Percentiles rank a stretch among this genome's conserved stretches.
These are phyloP conservation scores for Lactifluus hygrophoroides DNA, from an alignment of 768 basidiomycete species.

Conservation along the genomic window DNA sequence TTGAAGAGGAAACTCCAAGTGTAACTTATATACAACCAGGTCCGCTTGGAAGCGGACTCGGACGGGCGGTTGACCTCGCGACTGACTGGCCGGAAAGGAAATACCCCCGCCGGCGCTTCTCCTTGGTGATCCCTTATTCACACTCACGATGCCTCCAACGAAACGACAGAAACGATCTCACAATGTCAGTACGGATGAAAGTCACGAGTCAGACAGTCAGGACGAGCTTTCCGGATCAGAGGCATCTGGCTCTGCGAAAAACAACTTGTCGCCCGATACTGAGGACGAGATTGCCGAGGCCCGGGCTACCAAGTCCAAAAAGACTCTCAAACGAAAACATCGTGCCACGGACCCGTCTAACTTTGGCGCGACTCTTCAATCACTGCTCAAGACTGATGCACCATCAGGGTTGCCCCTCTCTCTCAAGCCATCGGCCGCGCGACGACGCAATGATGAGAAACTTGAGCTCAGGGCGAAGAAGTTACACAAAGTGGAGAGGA, in stretches of 20 bases:
- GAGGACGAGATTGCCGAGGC: slow-evolving; percentile 56
- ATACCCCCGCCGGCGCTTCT: not conserved
- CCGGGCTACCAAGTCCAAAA: slow-evolving; percentile 57
- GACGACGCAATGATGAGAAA: slow-evolving; percentile 68
- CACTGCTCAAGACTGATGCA: slow-evolving; percentile 59
- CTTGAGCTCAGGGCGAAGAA: slow-evolving; percentile 65
- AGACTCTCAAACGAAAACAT: slow-evolving; percentile 77
- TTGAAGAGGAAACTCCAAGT: not conserved
- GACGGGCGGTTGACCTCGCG: slow-evolving; percentile 9
- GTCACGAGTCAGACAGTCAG: slow-evolving; percentile 15
- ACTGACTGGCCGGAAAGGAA: slow-evolving; percentile 5
- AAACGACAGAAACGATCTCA: slow-evolving; percentile 45
- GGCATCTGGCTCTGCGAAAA: slow-evolving; percentile 20
- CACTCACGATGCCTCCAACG: slow-evolving; percentile 37
- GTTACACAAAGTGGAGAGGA: slow-evolving; percentile 59
- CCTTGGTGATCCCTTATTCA: slow-evolving; percentile 4
- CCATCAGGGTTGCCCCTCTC: slow-evolving; percentile 68
- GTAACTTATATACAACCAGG: not conserved
- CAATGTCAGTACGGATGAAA: slow-evolving; percentile 7
- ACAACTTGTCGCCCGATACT: slow-evolving; percentile 34
- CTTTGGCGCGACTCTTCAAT: slow-evolving; percentile 69
- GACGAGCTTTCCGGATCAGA: slow-evolving; percentile 19
- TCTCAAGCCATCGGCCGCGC: slow-evolving; percentile 63
- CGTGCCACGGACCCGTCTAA: slow-evolving; percentile 65
- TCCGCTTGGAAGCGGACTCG: not conserved